phyloP scores from a whole-genome alignment of 2,329 filamentous ascomycete species.

The Aaosphaeria arxii region DNA sequence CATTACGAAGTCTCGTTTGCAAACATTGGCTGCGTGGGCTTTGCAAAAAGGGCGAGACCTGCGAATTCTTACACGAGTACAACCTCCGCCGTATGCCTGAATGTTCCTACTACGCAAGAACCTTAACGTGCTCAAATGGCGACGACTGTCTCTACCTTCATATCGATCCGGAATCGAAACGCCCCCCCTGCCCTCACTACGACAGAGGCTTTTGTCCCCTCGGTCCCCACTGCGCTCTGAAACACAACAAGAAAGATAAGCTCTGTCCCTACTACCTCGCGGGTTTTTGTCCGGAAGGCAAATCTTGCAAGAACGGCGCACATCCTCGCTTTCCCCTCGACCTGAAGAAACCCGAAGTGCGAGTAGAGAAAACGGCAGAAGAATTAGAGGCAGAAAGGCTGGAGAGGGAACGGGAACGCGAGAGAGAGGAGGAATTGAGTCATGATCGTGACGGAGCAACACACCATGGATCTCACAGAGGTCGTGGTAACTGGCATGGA shows the following conservation, averaged over 20 bases:
- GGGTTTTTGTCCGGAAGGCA: slow-evolving; percentile 89
- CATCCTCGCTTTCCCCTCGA: slow-evolving; percentile 81
- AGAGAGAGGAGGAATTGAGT: slow-evolving; percentile 40
- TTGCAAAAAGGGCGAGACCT: slow-evolving; percentile 95
- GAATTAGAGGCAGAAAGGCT: slow-evolving; percentile 61
- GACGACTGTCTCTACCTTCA: slow-evolving; percentile 95
- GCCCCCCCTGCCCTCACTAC: slow-evolving; percentile 68
- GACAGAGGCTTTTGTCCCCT: slow-evolving; percentile 92
- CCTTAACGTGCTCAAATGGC: slow-evolving; percentile 92
- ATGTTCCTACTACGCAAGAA: slow-evolving; percentile 92
- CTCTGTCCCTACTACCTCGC: slow-evolving; percentile 85
- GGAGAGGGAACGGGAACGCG: slow-evolving; percentile 48
- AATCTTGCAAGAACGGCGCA: slow-evolving; percentile 71
- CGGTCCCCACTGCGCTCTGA: slow-evolving; percentile 81
- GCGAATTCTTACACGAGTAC: slow-evolving; percentile 98
- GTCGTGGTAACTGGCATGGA: slow-evolving; percentile 29
- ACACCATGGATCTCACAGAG: slow-evolving; percentile 26
- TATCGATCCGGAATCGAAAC: slow-evolving; percentile 76
- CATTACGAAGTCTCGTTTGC: slow-evolving; percentile 68
- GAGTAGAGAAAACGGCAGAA: slow-evolving; percentile 69
- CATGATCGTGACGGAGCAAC: slow-evolving; percentile 31
- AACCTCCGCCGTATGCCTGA: slow-evolving; percentile 98
- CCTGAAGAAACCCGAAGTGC: slow-evolving; percentile 56
- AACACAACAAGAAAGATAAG: slow-evolving; percentile 73
- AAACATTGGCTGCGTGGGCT: slow-evolving; percentile 98